phyloP scores from a whole-genome alignment of 148 eudicot species.

The Oxyria digyna region DNA sequence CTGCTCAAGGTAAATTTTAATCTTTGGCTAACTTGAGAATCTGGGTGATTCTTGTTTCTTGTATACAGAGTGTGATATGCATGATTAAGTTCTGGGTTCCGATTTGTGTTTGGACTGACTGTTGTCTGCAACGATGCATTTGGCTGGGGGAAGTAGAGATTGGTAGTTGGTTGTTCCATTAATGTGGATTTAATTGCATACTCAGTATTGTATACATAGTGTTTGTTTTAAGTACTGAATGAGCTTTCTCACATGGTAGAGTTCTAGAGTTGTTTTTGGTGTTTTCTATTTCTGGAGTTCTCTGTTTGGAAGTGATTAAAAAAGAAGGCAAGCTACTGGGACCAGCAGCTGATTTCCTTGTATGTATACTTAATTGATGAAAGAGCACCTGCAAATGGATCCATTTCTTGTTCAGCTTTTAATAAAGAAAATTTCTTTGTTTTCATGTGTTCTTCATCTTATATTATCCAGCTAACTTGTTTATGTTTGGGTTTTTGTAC shows the following conservation, averaged over 20 bases:
- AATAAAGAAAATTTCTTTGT: not conserved
- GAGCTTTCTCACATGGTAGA: not conserved
- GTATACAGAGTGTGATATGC: not conserved
- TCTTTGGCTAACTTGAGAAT: not conserved
- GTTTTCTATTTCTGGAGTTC: not conserved
- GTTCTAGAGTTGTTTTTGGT: not conserved
- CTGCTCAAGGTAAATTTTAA: not conserved
- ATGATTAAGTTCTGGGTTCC: not conserved
- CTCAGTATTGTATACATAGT: not conserved
- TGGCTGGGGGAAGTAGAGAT: not conserved
- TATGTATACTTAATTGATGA: not conserved
- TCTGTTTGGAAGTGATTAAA: not conserved
- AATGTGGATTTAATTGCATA: not conserved
- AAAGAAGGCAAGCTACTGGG: not conserved
- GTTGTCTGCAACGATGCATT: not conserved
- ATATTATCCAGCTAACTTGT: not conserved
- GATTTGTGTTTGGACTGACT: not conserved
- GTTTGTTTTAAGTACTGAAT: not conserved
- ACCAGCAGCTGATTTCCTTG: not conserved
- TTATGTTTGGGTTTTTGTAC: not conserved
- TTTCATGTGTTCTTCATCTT: not conserved
- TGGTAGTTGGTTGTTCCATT: not conserved
- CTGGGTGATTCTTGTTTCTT: not conserved
- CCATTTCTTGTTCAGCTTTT: not conserved
- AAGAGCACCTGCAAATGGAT: constrained; percentile 1